phyloP scores from a whole-genome alignment of 2,329 filamentous ascomycete genomes.

The Alternaria longipes region DNA sequence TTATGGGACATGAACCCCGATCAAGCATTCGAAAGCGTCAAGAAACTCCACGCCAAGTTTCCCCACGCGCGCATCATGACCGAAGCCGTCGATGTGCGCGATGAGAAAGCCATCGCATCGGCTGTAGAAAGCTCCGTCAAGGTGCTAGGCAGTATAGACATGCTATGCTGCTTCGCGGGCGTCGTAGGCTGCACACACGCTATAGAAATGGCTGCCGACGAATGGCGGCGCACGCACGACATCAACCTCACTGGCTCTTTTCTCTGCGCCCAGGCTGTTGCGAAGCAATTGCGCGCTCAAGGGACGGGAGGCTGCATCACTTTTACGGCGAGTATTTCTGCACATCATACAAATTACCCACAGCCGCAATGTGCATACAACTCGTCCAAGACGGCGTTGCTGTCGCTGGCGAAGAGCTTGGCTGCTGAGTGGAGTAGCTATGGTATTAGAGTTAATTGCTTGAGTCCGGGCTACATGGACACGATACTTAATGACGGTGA shows the following conservation, averaged over 20 bases:
- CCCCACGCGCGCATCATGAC: conserved; percentile 62
- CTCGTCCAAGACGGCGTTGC: conserved; percentile 72
- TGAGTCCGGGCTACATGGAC: conserved; percentile 81
- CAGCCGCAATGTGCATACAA: conserved; percentile 79
- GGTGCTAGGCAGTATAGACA: conserved; percentile 62
- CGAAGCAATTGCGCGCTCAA: conserved; percentile 51
- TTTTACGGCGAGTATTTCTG: conserved; percentile 74
- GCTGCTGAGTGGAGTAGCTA: conserved; percentile 77
- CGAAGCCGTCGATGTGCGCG: conserved; percentile 67
- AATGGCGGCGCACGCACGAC: conserved; percentile 72
- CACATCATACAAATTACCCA: conserved; percentile 74
- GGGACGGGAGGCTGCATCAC: conserved; percentile 68
- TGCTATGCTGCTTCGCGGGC: conserved; percentile 72
- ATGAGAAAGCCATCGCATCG: conserved; percentile 57
- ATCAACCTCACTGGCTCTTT: conserved; percentile 78
- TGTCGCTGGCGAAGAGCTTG: conserved; percentile 70
- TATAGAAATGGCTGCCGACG: conserved; percentile 64
- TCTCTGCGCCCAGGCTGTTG: conserved; percentile 72
- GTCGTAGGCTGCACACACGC: conserved; percentile 71
- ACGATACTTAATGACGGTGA: conserved; percentile 75
- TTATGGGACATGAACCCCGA: conserved; percentile 68
- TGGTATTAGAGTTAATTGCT: conserved; percentile 75
- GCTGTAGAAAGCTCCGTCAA: conserved; percentile 50
- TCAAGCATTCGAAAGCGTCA: conserved; percentile 55
- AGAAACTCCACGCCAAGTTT: conserved; percentile 62